These are phyloP conservation scores for Mucor racemosus DNA, from an alignment of 371 early-diverging fungal genomes.

Conservation along the genomic window DNA sequence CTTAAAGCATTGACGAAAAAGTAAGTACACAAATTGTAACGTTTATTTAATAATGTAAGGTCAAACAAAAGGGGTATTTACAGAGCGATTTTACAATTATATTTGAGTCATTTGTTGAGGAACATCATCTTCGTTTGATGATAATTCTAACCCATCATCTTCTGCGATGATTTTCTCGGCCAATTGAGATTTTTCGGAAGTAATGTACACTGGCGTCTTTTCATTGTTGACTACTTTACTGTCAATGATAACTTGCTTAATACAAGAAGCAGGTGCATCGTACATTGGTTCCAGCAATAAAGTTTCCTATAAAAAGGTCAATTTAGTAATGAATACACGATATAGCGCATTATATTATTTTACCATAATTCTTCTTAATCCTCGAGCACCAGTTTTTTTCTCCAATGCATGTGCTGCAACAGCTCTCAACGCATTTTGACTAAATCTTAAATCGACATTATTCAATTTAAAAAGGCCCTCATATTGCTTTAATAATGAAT, in stretches of 20 bases:
- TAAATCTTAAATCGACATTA: conserved; percentile 70
- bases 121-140: conserved; percentile 16
- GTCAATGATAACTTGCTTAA: conserved; percentile 73
- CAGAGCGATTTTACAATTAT: conserved; percentile 11
- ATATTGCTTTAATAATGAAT: conserved; percentile 85
- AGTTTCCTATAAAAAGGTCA: conserved; percentile 56
- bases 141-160: conserved; percentile 25
- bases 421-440: conserved; percentile 67
- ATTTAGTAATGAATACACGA: too few species aligned
- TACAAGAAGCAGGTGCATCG: conserved; percentile 77
- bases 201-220: conserved; percentile 28
- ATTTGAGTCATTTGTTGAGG: conserved; percentile 34
- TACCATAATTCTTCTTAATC: conserved; percentile 84
- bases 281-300: conserved; percentile 82
- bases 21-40: too few species aligned
- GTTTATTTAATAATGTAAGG: conserved; percentile 3
- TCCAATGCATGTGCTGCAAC: conserved; percentile 80
- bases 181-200: conserved; percentile 22
- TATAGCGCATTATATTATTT: neutral
- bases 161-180: conserved; percentile 31
- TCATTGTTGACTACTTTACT: conserved; percentile 53
- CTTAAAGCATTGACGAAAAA: too few species aligned
- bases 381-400: conserved; percentile 90
- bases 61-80: neutral
- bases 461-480: conserved; percentile 74